These are phyloP conservation scores for Fusarium irregulare DNA, from an alignment of 2,329 filamentous ascomycete species.

Conservation along the genomic window DNA sequence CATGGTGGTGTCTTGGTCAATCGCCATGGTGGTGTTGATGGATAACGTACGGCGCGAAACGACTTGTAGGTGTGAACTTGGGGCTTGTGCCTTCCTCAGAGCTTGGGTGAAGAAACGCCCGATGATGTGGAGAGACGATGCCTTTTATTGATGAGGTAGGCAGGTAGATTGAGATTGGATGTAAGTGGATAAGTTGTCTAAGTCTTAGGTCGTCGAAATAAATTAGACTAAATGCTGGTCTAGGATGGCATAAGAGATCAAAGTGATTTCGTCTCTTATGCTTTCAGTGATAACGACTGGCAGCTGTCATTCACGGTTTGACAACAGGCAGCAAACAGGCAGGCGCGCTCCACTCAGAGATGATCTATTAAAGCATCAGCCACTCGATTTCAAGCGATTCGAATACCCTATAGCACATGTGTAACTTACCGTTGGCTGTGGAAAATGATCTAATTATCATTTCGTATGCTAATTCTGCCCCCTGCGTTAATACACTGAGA, in stretches of 20 bases:
- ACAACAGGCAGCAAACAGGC: constrained; percentile 33
- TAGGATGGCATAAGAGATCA: not conserved
- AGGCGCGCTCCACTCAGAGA: constrained; percentile 30
- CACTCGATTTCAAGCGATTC: not conserved
- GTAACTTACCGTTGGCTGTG: not conserved
- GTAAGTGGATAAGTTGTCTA: not conserved
- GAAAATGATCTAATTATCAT: not conserved
- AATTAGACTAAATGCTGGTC: not conserved
- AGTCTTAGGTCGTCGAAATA: not conserved
- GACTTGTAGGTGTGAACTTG: not conserved
- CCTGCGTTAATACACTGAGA: not conserved
- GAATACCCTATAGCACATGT: not conserved
- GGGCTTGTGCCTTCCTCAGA: too few species aligned
- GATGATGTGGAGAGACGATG: not conserved
- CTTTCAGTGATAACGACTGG: not conserved
- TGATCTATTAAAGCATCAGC: constrained; percentile 8
- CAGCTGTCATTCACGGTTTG: not conserved
- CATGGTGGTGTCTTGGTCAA: constrained; percentile 31
- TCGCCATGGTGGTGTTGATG: constrained; percentile 19
- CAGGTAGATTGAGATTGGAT: not conserved
- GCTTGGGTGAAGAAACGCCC: too few species aligned
- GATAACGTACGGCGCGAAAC: not conserved
- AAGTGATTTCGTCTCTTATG: not conserved
- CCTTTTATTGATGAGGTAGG: constrained; percentile 1
- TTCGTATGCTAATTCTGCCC: not conserved